Base-by-base conservation (phyloP, 345 rosid species). In the Schrenkiella parvula region DNA sequence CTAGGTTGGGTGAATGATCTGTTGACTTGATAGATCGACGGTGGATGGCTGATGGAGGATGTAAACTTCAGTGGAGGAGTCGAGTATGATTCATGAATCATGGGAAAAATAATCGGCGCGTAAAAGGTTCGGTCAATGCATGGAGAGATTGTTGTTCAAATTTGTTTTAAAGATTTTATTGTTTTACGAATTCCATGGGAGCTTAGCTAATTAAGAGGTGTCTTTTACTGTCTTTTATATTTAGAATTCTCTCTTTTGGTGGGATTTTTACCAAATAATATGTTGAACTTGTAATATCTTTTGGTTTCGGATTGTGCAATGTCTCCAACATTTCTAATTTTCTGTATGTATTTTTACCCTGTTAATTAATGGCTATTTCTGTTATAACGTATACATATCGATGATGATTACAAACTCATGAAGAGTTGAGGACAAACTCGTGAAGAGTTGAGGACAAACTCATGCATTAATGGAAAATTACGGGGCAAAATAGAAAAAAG, bases 1-100 rank as follows among this genome's bases (percentile, higher is more conserved):
- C 82, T 93, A 7, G 97, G 95, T 42, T 93, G 98, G 98, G 97
- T 93, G 28, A 89, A 89, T 82, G 98, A 93, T 29, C 92, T 93
- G 18, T 64, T 93, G 78, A 91, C 81, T 84, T 93, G 18, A 82
- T 38, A 0, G 70, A 39, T 5, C 18, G 31, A 60, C 56, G 79
- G 48, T 25, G 58, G 38, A 38, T 12, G 32, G 12, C 22, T 3
- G 55, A 52, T 34, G 1, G 35, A 42, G 23, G 28, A 50, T 47
- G 67, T 74, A 59, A 21, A 48, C 66, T 38, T 28, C 43, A 17
- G 32, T 26, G 25, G 47, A 12, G 6, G 18, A 39, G 57, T 54
- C n/a, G n/a, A n/a, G n/a, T n/a, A n/a, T n/a, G n/a, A 18, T 67
- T 51, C 48, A 67, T 41, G 57, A 59, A 57, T 55, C 34, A 42